These are phyloP conservation scores for Ceriops tagal DNA, from an alignment of 345 rosid genomes.

Conservation along the genomic window DNA sequence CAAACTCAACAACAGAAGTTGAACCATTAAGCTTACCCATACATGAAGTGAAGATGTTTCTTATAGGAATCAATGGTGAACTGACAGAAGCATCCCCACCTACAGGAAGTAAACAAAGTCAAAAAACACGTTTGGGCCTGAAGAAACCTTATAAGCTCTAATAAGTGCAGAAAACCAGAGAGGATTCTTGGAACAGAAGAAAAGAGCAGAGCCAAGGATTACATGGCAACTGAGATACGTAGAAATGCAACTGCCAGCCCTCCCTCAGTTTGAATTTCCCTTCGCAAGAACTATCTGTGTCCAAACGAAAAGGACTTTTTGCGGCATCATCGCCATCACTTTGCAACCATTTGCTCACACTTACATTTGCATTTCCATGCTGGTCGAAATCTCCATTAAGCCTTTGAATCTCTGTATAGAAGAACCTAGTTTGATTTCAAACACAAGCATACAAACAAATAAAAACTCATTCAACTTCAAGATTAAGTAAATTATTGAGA, in stretches of 20 bases:
- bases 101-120: slow-evolving; percentile 16
- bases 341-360: slow-evolving; percentile 17
- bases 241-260: slow-evolving; percentile 70
- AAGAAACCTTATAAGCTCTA: not conserved
- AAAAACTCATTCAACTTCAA: not conserved
- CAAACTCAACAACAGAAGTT: slow-evolving; percentile 1
- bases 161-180: not conserved
- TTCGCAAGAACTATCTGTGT: slow-evolving; percentile 23
- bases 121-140: not conserved
- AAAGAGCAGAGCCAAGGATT: slow-evolving; percentile 26
- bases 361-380: slow-evolving; percentile 14
- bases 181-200: not conserved
- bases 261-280: slow-evolving; percentile 46
- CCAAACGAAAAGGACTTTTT: slow-evolving; percentile 37
- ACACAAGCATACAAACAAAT: not conserved
- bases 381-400: slow-evolving; percentile 16
- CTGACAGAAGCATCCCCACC: slow-evolving; percentile 67
- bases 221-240: slow-evolving; percentile 94
- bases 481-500: not conserved
- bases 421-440: slow-evolving; percentile 41
- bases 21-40: slow-evolving; percentile 16
- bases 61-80: slow-evolving; percentile 30
- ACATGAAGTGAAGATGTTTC: slow-evolving; percentile 29
- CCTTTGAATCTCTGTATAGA: slow-evolving; percentile 61
- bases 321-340: slow-evolving; percentile 7